phyloP scores from a whole-genome alignment of 768 basidiomycete species.

The Boletales sp. region DNA sequence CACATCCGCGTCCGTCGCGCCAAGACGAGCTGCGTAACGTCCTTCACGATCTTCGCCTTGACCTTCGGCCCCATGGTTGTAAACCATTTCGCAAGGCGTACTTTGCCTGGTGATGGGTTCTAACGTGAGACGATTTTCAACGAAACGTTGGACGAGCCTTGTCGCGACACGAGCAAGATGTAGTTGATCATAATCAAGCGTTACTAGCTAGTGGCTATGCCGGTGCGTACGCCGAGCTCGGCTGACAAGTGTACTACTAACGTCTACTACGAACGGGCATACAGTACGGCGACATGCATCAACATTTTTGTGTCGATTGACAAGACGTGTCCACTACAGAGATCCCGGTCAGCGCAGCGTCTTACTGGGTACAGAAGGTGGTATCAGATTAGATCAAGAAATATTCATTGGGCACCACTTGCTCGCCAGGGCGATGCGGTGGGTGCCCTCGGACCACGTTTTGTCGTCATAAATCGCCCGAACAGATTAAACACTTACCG shows the following conservation, averaged over 20 bases:
- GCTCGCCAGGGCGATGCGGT: conserved; percentile 23
- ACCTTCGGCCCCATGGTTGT: conserved; percentile 74
- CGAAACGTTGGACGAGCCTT: conserved; percentile 51
- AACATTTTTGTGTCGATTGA: neutral
- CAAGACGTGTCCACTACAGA: neutral
- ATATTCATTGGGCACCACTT: conserved; percentile 52
- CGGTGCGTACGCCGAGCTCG: neutral
- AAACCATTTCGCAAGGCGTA: conserved; percentile 96
- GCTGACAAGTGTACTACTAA: too few relatives aligned
- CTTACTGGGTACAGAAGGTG: neutral
- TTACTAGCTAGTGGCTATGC: conserved; percentile 23
- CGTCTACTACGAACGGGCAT: neutral
- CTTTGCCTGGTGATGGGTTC: conserved; percentile 59
- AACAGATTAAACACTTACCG: conserved; percentile 16
- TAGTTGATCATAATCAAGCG: conserved; percentile 73
- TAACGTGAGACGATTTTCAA: conserved; percentile 9
- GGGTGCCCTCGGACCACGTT: conserved; percentile 73
- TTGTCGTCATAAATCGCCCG: conserved; percentile 59
- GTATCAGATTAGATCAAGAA: conserved; percentile 94
- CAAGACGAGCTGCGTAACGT: conserved; percentile 90
- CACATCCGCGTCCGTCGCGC: conserved; percentile 89
- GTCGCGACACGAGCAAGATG: conserved; percentile 88
- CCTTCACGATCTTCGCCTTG: conserved; percentile 91
- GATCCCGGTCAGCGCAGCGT: conserved; percentile 10
- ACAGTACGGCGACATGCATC: neutral